These are phyloP conservation scores for Protomyces lactucae-debilis DNA, from an alignment of 1,139 yeast species.

Conservation along the genomic window DNA sequence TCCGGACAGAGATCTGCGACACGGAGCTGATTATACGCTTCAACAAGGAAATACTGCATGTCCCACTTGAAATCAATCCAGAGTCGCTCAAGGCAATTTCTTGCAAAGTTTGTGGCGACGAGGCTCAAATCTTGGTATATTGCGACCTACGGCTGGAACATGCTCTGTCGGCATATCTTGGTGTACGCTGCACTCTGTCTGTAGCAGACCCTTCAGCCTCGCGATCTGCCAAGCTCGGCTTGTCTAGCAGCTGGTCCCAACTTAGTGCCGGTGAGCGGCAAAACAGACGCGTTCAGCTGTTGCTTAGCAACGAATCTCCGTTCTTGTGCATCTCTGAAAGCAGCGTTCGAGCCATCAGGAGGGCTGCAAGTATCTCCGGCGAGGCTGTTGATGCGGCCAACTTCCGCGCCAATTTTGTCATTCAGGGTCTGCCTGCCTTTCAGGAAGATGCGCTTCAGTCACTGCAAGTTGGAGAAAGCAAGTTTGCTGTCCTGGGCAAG, in stretches of 20 bases:
- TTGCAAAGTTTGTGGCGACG: conserved; percentile 10
- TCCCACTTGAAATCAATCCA: not conserved
- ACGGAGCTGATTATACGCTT: not conserved
- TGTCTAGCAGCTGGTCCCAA: conserved; percentile 1
- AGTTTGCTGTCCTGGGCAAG: conserved; percentile 6
- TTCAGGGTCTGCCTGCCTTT: conserved; percentile 8
- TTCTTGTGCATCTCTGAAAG: conserved; percentile 2
- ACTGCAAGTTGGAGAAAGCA: not conserved
- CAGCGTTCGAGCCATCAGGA: not conserved
- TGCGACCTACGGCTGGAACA: not conserved
- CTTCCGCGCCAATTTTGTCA: conserved; percentile 12
- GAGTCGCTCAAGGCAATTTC: not conserved
- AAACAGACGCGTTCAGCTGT: not conserved
- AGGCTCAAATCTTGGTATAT: not conserved
- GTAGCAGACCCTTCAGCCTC: not conserved
- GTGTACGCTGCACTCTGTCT: conserved; percentile 9
- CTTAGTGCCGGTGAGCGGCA: not conserved
- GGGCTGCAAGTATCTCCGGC: not conserved
- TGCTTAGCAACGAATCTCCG: conserved; percentile 16
- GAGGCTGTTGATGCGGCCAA: not conserved
- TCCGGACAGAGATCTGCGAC: not conserved
- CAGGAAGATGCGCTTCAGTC: conserved; percentile 2
- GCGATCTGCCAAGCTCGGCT: not conserved
- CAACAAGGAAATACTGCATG: not conserved
- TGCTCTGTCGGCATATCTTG: not conserved